Base-by-base conservation (phyloP, 2,329 filamentous ascomycete genomes). In the Fusarium nematophilum region DNA sequence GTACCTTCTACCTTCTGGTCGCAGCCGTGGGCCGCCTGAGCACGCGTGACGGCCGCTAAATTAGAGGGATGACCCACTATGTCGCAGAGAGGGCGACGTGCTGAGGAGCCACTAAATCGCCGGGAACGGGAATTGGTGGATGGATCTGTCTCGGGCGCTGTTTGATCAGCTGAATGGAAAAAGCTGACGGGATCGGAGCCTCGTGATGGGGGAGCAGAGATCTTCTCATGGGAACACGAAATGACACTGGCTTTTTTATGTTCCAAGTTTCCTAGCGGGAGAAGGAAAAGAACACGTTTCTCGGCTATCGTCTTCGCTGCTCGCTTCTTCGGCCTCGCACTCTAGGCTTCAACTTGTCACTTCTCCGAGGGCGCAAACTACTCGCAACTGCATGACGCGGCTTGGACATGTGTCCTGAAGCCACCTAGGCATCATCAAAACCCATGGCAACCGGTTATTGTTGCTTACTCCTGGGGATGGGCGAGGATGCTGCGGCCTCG, bases 101-200 rank as follows among this genome's bases (percentile, higher is more conserved):
- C 46, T 17, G 23, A 14, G n/a, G n/a, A 53, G 38, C 21, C 21
- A 50, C 45, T 34, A 51, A 52, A n/a, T 54, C 36, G 46, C 39
- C 25, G 39, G 30, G n/a, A 31, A 31, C n/a, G 18, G 31, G 1
- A 25, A 31, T 49, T 27, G n/a, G n/a, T n/a, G n/a, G n/a, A n/a
- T n/a, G n/a, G n/a, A n/a, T n/a, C n/a, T 36, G 49, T 29, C 43
- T 53, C 26, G 43, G 29, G 27, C 25, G 14, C 38, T 34, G 26
- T 23, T 27, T 52, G 39, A 62, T 62, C 59, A 62, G 48, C 59
- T 62, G 59, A 39, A 60, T 44, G 9, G n/a, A 7, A 27, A 48
- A 9, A n/a, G n/a, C n/a, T n/a, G n/a, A n/a, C n/a, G n/a, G n/a
- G n/a, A n/a, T n/a, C 40, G 25, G 42, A 40, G 29, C 25, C 57